These are phyloP conservation scores for Lepidium sativum DNA, from an alignment of 345 rosid genomes.

Conservation along the genomic window DNA sequence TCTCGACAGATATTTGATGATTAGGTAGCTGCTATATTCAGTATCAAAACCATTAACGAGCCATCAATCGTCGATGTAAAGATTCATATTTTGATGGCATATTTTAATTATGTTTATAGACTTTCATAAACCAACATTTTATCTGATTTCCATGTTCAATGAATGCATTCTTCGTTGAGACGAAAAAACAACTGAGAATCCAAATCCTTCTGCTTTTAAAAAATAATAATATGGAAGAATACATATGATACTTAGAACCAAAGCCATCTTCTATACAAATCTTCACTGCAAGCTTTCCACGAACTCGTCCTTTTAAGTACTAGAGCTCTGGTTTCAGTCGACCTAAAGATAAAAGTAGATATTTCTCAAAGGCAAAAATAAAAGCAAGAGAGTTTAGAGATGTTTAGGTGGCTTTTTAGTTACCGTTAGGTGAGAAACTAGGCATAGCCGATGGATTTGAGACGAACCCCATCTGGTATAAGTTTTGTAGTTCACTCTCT, in stretches of 20 bases:
- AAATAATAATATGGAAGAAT: constrained; percentile 14
- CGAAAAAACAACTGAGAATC: constrained; percentile 15
- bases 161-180: constrained; percentile 18
- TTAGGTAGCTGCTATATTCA: too few relatives aligned
- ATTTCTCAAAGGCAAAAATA: background rate
- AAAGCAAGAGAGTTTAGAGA: background rate
- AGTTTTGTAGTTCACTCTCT: constrained; percentile 64
- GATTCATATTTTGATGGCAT: too few relatives aligned
- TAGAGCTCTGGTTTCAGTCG: constrained; percentile 66
- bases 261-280: constrained; percentile 29
- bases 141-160: constrained; percentile 8
- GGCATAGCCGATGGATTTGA: constrained; percentile 47
- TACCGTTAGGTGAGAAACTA: constrained; percentile 53
- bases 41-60: too few relatives aligned
- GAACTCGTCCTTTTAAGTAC: constrained; percentile 11
- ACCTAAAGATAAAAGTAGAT: constrained; percentile 21
- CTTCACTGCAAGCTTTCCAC: constrained; percentile 3
- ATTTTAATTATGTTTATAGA: background rate
- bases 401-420: constrained; percentile 7
- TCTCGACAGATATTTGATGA: too few relatives aligned
- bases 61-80: too few relatives aligned
- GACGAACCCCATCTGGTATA: constrained; percentile 70
- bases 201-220: constrained; percentile 13
- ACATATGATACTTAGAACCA: constrained; percentile 18
- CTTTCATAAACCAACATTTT: background rate